Conservation (phyloP, 73 alveolate species). For the Uronychia setigera region DNA sequence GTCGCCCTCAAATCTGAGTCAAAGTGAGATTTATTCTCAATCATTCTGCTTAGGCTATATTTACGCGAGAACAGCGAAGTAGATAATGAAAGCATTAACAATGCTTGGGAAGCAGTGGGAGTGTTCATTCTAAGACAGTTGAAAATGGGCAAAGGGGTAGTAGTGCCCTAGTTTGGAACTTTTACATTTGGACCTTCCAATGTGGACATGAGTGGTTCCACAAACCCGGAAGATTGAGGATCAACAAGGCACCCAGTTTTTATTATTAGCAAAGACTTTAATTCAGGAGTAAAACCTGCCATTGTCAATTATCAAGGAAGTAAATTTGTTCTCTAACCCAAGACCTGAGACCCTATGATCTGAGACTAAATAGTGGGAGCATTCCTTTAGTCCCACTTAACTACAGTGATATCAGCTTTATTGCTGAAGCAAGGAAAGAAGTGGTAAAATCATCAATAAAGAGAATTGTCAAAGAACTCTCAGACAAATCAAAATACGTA, state of each 20-base stretch:
- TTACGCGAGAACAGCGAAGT: too few relatives aligned
- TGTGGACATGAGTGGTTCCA: conserved; percentile 60
- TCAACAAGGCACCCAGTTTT: conserved; percentile 55
- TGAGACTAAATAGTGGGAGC: conserved; percentile 51
- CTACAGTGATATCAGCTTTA: conserved; percentile 36
- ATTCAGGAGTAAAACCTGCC: conserved; percentile 51
- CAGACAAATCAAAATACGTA: neutral
- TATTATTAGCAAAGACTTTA: conserved; percentile 57
- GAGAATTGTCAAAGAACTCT: neutral
- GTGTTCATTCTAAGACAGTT: conserved; percentile 37
- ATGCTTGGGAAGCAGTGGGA: conserved; percentile 51
- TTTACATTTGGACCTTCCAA: conserved; percentile 48
- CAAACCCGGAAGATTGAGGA: conserved; percentile 59
- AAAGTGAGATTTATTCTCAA: too few relatives aligned
- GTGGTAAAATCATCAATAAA: neutral
- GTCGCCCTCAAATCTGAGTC: too few relatives aligned
- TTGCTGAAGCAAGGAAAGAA: neutral
- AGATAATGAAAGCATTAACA: too few relatives aligned
- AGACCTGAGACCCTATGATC: conserved; percentile 41
- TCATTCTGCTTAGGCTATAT: too few relatives aligned
- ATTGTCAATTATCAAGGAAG: conserved; percentile 38
- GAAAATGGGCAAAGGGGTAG: conserved; percentile 59
- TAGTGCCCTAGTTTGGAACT: conserved; percentile 56
- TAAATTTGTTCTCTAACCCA: neutral
- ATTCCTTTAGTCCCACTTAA: conserved; percentile 40